Conservation (phyloP, 352 stramenopile species). For the Globisporangium emineosum region DNA sequence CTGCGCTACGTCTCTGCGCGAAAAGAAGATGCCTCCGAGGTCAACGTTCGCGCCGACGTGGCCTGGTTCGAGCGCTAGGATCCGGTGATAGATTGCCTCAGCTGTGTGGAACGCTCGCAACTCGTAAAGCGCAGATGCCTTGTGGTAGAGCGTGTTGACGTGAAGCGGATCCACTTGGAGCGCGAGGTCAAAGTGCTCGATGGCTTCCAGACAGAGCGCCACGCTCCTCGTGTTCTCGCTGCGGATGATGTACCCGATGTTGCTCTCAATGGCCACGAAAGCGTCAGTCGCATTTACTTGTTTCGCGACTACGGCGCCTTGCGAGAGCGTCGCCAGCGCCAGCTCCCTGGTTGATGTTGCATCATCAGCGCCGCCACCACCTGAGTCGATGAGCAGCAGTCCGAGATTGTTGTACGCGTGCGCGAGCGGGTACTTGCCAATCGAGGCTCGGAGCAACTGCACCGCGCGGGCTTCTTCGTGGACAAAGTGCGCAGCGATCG, state of each 20-base stretch:
- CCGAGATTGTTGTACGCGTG: constrained; percentile 81
- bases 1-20: constrained; percentile 28
- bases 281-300: constrained; percentile 34
- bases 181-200: constrained; percentile 59
- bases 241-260: constrained; percentile 63
- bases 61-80: constrained; percentile 40
- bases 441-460: constrained; percentile 41
- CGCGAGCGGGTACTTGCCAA: constrained; percentile 46
- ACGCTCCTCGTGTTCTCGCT: constrained; percentile 30
- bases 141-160: constrained; percentile 64
- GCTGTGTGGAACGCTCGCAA: constrained; percentile 37
- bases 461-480: constrained; percentile 22
- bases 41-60: constrained; percentile 48
- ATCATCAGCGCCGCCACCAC: constrained; percentile 16
- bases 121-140: constrained; percentile 49
- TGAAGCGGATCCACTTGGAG: constrained; percentile 32
- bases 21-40: constrained; percentile 15
- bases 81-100: constrained; percentile 29
- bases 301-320: constrained; percentile 32
- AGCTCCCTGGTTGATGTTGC: background rate
- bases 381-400: constrained; percentile 42
- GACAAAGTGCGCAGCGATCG: constrained; percentile 10
- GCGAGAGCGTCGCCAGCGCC: constrained; percentile 37
- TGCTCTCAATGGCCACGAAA: constrained; percentile 59
- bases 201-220: constrained; percentile 37